These are phyloP conservation scores for Orbilia oligospora DNA, from an alignment of 2,329 filamentous ascomycete genomes.

Conservation along the genomic window DNA sequence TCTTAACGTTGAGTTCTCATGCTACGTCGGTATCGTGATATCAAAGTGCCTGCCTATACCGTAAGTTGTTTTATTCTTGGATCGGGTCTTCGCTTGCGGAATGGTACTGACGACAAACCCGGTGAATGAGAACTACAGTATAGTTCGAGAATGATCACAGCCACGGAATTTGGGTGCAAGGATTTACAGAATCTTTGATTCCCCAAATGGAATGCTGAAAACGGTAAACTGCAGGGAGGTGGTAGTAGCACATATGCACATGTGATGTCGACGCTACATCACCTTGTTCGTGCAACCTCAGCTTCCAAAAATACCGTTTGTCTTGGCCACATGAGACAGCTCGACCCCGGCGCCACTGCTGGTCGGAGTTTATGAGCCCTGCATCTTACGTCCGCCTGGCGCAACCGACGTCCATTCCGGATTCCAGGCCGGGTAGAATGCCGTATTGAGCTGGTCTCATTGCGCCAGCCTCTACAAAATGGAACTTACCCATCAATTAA, in stretches of 20 bases:
- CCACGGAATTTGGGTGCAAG: neutral
- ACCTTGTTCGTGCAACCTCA: conserved; percentile 14
- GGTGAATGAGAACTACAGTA: neutral
- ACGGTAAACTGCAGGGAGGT: neutral
- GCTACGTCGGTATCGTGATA: neutral
- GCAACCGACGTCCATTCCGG: neutral
- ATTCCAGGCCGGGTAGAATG: neutral
- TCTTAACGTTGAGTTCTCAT: neutral
- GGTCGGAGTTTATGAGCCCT: neutral
- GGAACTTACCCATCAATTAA: too few species aligned
- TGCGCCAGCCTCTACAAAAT: neutral
- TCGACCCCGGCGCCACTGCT: neutral
- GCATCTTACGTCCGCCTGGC: neutral
- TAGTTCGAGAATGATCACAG: neutral
- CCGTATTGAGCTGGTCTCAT: neutral
- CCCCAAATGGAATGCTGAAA: neutral
- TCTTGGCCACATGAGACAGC: conserved; percentile 6
- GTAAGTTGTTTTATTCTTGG: neutral
- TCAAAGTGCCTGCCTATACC: conserved; percentile 2
- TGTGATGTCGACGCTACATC: conserved; percentile 9
- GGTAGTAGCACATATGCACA: too few species aligned
- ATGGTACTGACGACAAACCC: neutral
- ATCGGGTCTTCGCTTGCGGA: neutral
- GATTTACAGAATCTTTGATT: neutral
- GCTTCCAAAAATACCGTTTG: conserved; percentile 15